Evolutionary conservation across 129 eudicot species (phyloP).

Genomic region (Pseudognaphalium luteoalbum): DNA sequence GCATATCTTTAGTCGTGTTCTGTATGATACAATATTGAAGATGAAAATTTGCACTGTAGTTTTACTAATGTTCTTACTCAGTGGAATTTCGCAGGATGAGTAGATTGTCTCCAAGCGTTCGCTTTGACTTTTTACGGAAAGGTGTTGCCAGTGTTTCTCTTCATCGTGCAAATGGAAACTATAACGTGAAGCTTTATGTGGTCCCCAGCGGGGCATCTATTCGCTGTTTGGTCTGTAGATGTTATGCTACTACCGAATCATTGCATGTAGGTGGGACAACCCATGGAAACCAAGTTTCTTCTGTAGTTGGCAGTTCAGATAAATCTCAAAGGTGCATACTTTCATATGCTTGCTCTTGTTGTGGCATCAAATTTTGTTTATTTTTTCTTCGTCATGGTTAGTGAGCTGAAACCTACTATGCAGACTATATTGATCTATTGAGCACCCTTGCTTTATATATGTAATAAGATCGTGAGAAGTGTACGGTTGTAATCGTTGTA

Average conservation of each 20-base stretch:
- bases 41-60: conserved; percentile 10
- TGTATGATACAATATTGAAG: neutral
- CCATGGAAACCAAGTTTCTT: conserved; percentile 27
- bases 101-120: conserved; percentile 37
- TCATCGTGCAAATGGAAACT: conserved; percentile 33
- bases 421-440: neutral
- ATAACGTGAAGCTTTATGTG: conserved; percentile 33
- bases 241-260: conserved; percentile 47
- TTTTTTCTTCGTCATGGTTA: too few species aligned
- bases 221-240: conserved; percentile 28
- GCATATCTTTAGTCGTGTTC: neutral
- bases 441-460: neutral
- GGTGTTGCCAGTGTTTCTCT: conserved; percentile 26
- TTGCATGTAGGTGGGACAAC: conserved; percentile 34
- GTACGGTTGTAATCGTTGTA: neutral
- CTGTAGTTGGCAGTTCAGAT: conserved; percentile 32
- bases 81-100: conserved; percentile 43
- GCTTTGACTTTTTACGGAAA: conserved; percentile 41
- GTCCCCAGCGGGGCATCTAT: conserved; percentile 31
- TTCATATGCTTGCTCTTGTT: neutral
- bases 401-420: too few species aligned
- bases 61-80: conserved; percentile 4
- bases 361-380: too few species aligned
- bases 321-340: conserved; percentile 45
- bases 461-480: conserved; percentile 10